phyloP scores from a whole-genome alignment of 192 early-diverging fungal species.

The Allomyces arbusculus region DNA sequence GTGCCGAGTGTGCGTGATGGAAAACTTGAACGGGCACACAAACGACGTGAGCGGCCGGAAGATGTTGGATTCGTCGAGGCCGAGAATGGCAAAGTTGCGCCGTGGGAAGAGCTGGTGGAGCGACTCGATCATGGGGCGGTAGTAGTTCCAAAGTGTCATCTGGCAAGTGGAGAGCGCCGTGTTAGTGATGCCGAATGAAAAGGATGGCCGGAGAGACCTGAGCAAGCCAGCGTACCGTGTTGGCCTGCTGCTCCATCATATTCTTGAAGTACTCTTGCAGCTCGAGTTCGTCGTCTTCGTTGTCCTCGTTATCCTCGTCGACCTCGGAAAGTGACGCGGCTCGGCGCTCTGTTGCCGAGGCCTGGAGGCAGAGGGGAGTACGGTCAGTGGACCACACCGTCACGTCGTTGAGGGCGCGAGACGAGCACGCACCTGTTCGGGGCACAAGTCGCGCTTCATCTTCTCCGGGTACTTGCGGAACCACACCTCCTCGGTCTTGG shows the following conservation, averaged over 20 bases:
- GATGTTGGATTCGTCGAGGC: constrained; percentile 13
- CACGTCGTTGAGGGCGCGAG: background rate
- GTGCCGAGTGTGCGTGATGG: background rate
- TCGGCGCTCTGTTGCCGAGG: no score
- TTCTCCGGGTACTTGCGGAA: constrained; percentile 5
- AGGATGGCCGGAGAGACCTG: no score
- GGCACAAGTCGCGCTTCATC: constrained; percentile 7
- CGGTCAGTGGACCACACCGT: no score
- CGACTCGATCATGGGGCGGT: constrained; percentile 3
- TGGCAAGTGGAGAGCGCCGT: no score
- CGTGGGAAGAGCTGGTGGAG: constrained; percentile 10
- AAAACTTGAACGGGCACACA: constrained; percentile 5
- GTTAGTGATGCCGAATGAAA: no score
- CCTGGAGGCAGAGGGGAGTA: no score
- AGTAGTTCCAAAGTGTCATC: constrained; percentile 1
- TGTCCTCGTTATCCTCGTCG: no score
- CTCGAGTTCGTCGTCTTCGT: no score
- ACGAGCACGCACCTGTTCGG: background rate
- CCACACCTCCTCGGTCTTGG: constrained; percentile 16
- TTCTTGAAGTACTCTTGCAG: background rate
- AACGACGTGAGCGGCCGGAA: constrained; percentile 14
- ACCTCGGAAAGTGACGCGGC: no score
- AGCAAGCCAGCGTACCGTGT: background rate
- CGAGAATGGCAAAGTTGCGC: constrained; percentile 10
- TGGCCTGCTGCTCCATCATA: background rate